Conservation (phyloP, 176 grass and related monocot genomes). For the Puccinellia tenuiflora region DNA sequence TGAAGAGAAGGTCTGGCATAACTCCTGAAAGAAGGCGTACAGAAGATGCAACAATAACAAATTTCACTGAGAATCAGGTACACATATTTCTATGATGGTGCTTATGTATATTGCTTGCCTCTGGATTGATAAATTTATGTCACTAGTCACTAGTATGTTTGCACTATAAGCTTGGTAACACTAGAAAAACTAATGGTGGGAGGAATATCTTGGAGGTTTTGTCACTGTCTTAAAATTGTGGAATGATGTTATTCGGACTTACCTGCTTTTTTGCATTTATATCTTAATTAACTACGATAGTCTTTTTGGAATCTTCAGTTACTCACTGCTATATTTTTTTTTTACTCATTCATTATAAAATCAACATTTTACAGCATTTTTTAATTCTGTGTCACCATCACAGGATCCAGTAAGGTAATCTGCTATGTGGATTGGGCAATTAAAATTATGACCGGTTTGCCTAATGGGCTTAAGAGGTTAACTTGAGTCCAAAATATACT, state of each 20-base stretch:
- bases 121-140: neutral
- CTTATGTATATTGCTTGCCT: neutral
- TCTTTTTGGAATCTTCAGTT: too few relatives aligned
- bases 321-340: neutral
- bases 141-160: neutral
- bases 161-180: neutral
- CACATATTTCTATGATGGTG: neutral
- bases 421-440: neutral
- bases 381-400: neutral
- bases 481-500: neutral
- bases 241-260: neutral
- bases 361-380: neutral
- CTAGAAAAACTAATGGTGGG: neutral
- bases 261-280: too few relatives aligned
- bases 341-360: neutral
- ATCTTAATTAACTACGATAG: too few relatives aligned
- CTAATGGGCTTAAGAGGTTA: neutral
- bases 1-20: conserved; percentile 73
- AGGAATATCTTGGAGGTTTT: neutral
- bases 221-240: neutral
- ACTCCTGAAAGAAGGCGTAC: conserved; percentile 19
- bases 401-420: neutral
- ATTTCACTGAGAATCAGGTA: conserved; percentile 72
- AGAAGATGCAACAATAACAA: conserved; percentile 27
- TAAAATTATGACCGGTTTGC: neutral